These are phyloP conservation scores for Colletotrichum lupini DNA, from an alignment of 2,329 filamentous ascomycete species.

Conservation along the genomic window DNA sequence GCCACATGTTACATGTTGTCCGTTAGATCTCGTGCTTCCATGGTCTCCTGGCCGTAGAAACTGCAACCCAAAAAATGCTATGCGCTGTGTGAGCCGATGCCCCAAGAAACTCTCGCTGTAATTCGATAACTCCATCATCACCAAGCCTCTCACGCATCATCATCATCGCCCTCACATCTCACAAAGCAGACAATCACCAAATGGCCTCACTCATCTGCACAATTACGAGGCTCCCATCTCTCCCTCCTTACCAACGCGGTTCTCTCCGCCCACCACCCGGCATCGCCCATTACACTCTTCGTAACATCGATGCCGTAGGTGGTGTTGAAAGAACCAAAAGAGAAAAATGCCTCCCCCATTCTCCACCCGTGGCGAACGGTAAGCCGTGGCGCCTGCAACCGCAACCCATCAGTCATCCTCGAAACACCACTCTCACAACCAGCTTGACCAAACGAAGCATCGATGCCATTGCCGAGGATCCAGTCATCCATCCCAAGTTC, in stretches of 20 bases:
- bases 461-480: background rate
- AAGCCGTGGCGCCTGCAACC: constrained; percentile 6
- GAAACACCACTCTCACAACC: background rate
- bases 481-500: background rate
- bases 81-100: background rate
- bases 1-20: background rate
- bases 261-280: background rate
- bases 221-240: constrained; percentile 19
- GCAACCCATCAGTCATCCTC: background rate
- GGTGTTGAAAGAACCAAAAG: background rate
- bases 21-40: background rate
- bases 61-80: background rate
- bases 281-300: background rate
- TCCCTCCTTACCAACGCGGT: background rate
- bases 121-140: background rate
- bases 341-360: background rate
- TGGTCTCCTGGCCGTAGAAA: background rate
- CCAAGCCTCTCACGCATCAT: background rate
- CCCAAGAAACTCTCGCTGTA: background rate
- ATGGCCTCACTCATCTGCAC: constrained; percentile 19
- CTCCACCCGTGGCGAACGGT: constrained; percentile 10
- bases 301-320: background rate
- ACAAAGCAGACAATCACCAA: background rate
- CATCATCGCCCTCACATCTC: constrained; percentile 21
- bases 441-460: background rate